A percentile compares a stretch with the other conserved stretches of the same genome.
phyloP scores from a whole-genome alignment of 2,329 filamentous ascomycete genomes.

The Microthyrium microscopicum region DNA sequence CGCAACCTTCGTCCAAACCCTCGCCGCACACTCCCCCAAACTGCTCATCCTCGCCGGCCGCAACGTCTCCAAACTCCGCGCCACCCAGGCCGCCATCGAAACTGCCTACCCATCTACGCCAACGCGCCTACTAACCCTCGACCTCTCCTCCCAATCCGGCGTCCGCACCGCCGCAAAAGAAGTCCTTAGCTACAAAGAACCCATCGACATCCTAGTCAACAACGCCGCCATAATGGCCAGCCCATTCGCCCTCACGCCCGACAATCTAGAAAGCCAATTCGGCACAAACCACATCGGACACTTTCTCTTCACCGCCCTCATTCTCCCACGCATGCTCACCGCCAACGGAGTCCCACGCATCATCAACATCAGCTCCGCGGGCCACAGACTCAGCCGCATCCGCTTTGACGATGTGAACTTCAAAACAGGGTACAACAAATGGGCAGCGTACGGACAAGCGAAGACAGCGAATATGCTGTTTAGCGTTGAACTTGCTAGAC shows the following conservation, averaged over 20 bases:
- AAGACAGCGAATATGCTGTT: slow-evolving; percentile 9
- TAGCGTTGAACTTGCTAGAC: slow-evolving; percentile 1
- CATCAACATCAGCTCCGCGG: not conserved
- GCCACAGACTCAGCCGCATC: not conserved
- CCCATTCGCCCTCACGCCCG: slow-evolving; percentile 10
- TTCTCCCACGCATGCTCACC: slow-evolving; percentile 11
- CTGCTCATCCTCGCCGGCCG: slow-evolving; percentile 15
- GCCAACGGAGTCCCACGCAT: slow-evolving; percentile 16
- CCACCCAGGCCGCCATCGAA: slow-evolving; percentile 14
- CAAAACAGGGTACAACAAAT: not conserved
- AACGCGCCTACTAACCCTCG: slow-evolving; percentile 7
- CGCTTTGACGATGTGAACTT: slow-evolving; percentile 6
- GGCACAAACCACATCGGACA: slow-evolving; percentile 20
- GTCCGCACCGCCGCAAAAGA: slow-evolving; percentile 12
- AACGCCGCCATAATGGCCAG: slow-evolving; percentile 17
- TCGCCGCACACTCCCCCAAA: slow-evolving; percentile 16
- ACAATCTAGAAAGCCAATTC: slow-evolving; percentile 20
- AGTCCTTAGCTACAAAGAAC: slow-evolving; percentile 9
- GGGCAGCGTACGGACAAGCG: slow-evolving; percentile 6
- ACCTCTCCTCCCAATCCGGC: slow-evolving; percentile 13
- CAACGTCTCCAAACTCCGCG: slow-evolving; percentile 17
- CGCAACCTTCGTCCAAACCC: slow-evolving; percentile 17
- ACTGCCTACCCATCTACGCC: slow-evolving; percentile 10
- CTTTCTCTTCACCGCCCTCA: slow-evolving; percentile 16
- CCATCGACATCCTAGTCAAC: slow-evolving; percentile 16